Base-by-base conservation (phyloP, 2,329 filamentous ascomycete species). In the Exophiala calicioides region DNA sequence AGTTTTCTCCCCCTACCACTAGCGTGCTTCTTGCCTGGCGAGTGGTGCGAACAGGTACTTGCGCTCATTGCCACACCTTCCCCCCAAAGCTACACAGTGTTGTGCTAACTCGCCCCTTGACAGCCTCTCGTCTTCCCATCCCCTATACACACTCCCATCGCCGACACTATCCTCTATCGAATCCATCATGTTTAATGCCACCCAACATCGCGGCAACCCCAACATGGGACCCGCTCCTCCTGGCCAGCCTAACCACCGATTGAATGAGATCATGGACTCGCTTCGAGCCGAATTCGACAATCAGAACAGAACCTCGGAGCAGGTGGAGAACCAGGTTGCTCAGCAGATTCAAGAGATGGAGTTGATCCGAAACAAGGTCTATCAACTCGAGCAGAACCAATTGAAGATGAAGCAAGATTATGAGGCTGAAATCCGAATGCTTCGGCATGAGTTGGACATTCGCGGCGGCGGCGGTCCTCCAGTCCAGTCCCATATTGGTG, bases 331-430 rank as follows among this genome's bases (percentile, higher is more conserved):
- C 67, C 90, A 95, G 96, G 93, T 97, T 65, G 84, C 88, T 48
- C 81, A 84, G 38, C 93, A 98, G 68, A 85, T 96, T 56, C 85
- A 91, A 63, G 93, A 98, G 72, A 93, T 97, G 79, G 88, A 95
- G 66, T 80, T 95, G 63, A 89, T 98, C 38, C 80, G 90, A 55
- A 86, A 90, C 65, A 96, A 95, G 70, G 88, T 98, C 50, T 96
- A 89, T 64, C 82, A 88, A 60, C 82, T 98, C 68, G 93, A 98
- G 68, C 90, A 94, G 66, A 82, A 85, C 37, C 93, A 97, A 63
- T 79, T 91, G 61, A 82, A 81, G 42, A 82, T 96, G 63, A 97
- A 97, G 75, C 79, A 84, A 69, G 95, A 96, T 65, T 97, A 97
- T 65, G 93, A 98, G 65, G 89, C 95, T 57, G 90, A 97, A 64